phyloP scores from a whole-genome alignment of 176 grass and related monocot genomes.

The Triticum timopheevii region DNA sequence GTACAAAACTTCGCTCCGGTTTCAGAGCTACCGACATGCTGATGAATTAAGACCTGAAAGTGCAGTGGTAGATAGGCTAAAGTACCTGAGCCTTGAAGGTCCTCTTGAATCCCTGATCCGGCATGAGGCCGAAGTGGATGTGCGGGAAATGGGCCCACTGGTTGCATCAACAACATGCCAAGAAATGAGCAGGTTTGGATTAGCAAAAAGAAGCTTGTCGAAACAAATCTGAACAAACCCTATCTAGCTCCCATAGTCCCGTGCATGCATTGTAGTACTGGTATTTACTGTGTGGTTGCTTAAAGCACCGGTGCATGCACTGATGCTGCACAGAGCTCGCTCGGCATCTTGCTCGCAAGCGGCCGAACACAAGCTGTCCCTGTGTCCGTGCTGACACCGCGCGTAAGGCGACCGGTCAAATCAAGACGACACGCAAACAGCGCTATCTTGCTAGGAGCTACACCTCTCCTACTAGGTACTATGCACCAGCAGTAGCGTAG shows the following conservation, averaged over 20 bases:
- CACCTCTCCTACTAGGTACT: neutral
- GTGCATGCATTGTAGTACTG: neutral
- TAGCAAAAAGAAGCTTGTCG: constrained; percentile 20
- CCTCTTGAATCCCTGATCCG: constrained; percentile 91
- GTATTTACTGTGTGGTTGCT: constrained; percentile 26
- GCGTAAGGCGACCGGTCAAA: constrained; percentile 49
- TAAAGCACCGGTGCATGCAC: constrained; percentile 26
- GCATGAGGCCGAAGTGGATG: constrained; percentile 98
- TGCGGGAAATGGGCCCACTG: constrained; percentile 99
- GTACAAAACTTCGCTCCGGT: neutral
- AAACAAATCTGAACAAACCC: constrained; percentile 38
- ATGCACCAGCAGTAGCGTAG: neutral
- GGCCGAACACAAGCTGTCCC: constrained; percentile 34
- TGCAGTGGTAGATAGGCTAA: neutral
- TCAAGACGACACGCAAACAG: constrained; percentile 42
- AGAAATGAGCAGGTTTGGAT: constrained; percentile 22
- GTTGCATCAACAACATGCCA: constrained; percentile 16
- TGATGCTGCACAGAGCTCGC: constrained; percentile 13
- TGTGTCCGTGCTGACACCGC: constrained; percentile 45
- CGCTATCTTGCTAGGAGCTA: constrained; percentile 19
- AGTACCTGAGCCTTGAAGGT: constrained; percentile 76
- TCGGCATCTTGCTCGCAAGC: constrained; percentile 37
- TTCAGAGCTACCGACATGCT: neutral
- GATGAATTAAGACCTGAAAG: constrained; percentile 19
- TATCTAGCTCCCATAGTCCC: neutral